Base-by-base conservation (phyloP, 805 yeast species). In the Metschnikowia vanudenii region DNA sequence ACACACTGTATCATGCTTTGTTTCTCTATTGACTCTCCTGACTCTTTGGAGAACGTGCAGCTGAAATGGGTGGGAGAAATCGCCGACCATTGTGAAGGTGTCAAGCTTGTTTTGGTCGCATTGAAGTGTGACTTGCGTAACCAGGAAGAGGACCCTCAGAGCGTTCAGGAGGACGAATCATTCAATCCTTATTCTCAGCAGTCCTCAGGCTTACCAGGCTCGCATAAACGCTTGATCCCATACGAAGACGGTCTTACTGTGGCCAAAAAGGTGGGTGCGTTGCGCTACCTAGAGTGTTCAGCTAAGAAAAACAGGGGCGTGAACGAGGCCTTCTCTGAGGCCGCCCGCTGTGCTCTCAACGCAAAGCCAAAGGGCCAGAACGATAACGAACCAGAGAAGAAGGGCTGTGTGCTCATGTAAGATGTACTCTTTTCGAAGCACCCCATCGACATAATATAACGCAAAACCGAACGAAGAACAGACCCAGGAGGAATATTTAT, bases 321-420 rank as follows among this genome's bases (percentile, higher is more conserved):
- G n/a, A 94, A 95, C 62, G 99, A 94, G 71, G 98, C 97, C 9
- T 94, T 94, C 64, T 90, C 97, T 0, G 99, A 94, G 69, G 99
- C 98, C 37, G 97, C 98, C 7, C 83, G 99, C 65, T 91, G 96
- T 61, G 98, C 97, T 2, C 75, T 92, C 56, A 84, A 87, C 52
- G 96, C 96, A 12, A 88, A 81, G 61, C 87, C 96, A 41, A 88
- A 83, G 69, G 92, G 91, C 45, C 81, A 80, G 41, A 70, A 71
- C 51, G 78, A 75, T 45, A 76, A 74, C 44, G 74, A 69, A 52
- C 68, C 67, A 18, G 73, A 70, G 43, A 64, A 64, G 49, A 70
- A 69, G 57, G 56, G 68, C 30, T 72, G 77, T 58, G 61, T 67
- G 34, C 54, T 72, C 35, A 65, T 72, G 72, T 72, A 59, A 60